phyloP scores from a whole-genome alignment of 2,329 filamentous ascomycete genomes.

The Ascochyta fabae region DNA sequence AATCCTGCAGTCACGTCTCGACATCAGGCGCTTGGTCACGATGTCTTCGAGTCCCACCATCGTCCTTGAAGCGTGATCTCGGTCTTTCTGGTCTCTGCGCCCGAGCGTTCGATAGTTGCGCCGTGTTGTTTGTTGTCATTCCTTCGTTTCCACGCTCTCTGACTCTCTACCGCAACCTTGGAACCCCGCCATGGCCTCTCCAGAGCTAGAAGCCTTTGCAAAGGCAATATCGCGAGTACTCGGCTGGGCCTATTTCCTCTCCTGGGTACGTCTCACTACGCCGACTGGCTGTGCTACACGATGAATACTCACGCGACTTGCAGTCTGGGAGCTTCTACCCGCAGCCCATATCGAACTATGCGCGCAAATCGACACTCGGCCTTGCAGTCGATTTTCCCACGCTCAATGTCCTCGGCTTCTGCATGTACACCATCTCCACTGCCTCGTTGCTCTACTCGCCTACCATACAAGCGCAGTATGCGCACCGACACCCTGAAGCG shows the following conservation, averaged over 20 bases:
- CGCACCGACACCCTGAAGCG: slow-evolving; percentile 73
- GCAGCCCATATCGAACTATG: slow-evolving; percentile 81
- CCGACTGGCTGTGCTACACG: background rate
- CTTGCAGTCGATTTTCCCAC: slow-evolving; percentile 88
- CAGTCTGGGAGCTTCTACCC: slow-evolving; percentile 72
- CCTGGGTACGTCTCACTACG: slow-evolving; percentile 29
- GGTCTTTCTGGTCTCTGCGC: background rate
- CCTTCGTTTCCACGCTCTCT: slow-evolving; percentile 11
- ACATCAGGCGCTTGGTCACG: slow-evolving; percentile 24
- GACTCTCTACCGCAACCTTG: slow-evolving; percentile 5
- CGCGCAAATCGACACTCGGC: slow-evolving; percentile 77
- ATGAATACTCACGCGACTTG: background rate
- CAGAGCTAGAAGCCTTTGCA: slow-evolving; percentile 39
- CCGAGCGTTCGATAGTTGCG: slow-evolving; percentile 3
- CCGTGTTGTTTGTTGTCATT: slow-evolving; percentile 9
- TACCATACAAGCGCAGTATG: slow-evolving; percentile 81
- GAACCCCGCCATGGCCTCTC: slow-evolving; percentile 24
- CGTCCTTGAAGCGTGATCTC: slow-evolving; percentile 4
- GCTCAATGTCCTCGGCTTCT: slow-evolving; percentile 75
- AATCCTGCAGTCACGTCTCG: slow-evolving; percentile 22
- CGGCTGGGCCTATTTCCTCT: slow-evolving; percentile 48
- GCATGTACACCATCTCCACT: slow-evolving; percentile 78
- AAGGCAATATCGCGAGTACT: slow-evolving; percentile 43
- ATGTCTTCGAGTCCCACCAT: slow-evolving; percentile 19
- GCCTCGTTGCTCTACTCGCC: slow-evolving; percentile 79